phyloP scores from a whole-genome alignment of 768 basidiomycete species.

The Tulasnella calospora region DNA sequence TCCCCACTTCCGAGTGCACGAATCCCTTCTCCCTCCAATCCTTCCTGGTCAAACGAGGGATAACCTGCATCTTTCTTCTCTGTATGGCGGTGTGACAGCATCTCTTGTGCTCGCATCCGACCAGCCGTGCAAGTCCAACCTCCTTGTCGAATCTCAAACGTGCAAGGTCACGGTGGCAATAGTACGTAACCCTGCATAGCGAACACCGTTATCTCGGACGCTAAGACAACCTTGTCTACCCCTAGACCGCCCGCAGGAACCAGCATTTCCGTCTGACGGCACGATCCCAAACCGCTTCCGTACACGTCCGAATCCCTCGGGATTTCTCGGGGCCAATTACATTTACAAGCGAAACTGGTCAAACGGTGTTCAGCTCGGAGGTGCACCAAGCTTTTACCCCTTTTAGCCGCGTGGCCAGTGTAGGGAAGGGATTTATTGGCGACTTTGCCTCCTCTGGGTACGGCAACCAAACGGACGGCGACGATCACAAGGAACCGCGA shows the following conservation, averaged over 20 bases:
- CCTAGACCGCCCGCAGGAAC: constrained; percentile 14
- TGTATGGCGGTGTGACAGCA: constrained; percentile 7
- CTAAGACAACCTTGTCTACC: background rate
- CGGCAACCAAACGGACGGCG: background rate
- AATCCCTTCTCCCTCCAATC: background rate
- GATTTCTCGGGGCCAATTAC: constrained; percentile 27
- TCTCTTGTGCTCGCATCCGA: constrained; percentile 8
- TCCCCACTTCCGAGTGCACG: background rate
- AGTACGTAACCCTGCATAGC: background rate
- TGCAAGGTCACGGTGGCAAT: background rate
- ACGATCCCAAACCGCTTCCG: constrained; percentile 21
- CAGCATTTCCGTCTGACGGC: constrained; percentile 24
- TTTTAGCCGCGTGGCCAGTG: background rate
- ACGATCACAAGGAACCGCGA: background rate
- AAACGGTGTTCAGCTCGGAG: constrained; percentile 20
- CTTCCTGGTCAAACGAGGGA: background rate
- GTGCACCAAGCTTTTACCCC: constrained; percentile 9
- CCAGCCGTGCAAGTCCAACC: constrained; percentile 4
- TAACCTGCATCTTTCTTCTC: constrained; percentile 21
- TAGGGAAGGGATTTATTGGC: constrained; percentile 19
- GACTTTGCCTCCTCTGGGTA: constrained; percentile 6
- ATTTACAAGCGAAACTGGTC: constrained; percentile 19
- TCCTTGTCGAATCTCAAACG: background rate
- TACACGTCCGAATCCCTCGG: constrained; percentile 20
- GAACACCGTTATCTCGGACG: background rate